Conservation (phyloP, 257 asterid genomes). For the Solanum sparsipilum region DNA sequence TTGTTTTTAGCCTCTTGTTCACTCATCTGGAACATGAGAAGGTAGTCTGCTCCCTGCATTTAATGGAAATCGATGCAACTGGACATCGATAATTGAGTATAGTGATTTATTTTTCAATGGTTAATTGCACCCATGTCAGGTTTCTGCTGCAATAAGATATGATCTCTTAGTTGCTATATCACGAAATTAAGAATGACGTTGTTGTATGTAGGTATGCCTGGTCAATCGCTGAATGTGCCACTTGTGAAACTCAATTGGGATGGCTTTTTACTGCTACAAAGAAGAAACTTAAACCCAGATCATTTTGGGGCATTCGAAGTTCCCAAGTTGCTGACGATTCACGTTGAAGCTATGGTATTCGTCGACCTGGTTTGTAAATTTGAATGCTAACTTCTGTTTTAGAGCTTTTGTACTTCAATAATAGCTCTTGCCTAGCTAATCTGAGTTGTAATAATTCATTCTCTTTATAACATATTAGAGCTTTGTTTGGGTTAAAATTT, state of each 20-base stretch:
- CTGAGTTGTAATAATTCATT: neutral
- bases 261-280: constrained; percentile 76
- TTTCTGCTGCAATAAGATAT: neutral
- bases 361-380: neutral
- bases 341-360: constrained; percentile 1
- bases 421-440: neutral
- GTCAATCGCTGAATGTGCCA: constrained; percentile 73
- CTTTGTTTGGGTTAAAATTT: neutral
- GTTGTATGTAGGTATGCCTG: constrained; percentile 81
- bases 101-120: neutral
- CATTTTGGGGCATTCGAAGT: constrained; percentile 91
- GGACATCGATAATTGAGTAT: neutral
- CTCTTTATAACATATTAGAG: neutral
- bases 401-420: neutral
- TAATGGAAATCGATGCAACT: neutral
- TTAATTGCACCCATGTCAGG: neutral
- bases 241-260: constrained; percentile 77
- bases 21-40: neutral
- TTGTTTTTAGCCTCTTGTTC: neutral
- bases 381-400: neutral
- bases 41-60: neutral
- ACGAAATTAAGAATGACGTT: neutral
- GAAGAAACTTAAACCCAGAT: constrained; percentile 55
- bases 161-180: neutral
- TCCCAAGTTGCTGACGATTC: constrained; percentile 66